These are phyloP conservation scores for Maudiozyma barnettii DNA, from an alignment of 805 yeast species.

Conservation along the genomic window DNA sequence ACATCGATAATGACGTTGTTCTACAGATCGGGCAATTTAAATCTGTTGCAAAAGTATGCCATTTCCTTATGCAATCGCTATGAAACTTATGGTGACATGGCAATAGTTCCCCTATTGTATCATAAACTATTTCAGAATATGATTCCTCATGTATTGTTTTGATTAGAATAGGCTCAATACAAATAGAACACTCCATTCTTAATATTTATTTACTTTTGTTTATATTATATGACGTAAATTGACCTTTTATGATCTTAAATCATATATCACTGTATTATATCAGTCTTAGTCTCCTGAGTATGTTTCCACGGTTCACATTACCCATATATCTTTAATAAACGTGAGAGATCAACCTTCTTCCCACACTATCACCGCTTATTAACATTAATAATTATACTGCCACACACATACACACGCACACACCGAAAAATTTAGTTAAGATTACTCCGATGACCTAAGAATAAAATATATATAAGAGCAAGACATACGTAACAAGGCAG, in stretches of 20 bases:
- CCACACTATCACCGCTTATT: too few relatives aligned
- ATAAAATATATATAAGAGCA: neutral
- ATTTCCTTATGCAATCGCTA: constrained; percentile 43
- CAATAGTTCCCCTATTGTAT: constrained; percentile 22
- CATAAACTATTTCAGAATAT: constrained; percentile 7
- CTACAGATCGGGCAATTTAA: constrained; percentile 26
- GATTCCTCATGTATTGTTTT: neutral
- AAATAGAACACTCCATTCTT: constrained; percentile 46
- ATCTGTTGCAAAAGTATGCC: constrained; percentile 33
- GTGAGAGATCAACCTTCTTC: too few relatives aligned
- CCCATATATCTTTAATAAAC: too few relatives aligned
- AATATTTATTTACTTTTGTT: too few relatives aligned
- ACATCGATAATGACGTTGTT: constrained; percentile 8
- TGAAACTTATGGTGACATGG: constrained; percentile 53
- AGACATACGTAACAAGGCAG: neutral
- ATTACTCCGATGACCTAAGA: neutral
- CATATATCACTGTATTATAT: too few relatives aligned
- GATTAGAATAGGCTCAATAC: constrained; percentile 35
- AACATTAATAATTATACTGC: too few relatives aligned
- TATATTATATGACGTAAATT: too few relatives aligned
- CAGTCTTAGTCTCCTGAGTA: too few relatives aligned
- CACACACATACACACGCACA: too few relatives aligned
- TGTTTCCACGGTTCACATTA: too few relatives aligned
- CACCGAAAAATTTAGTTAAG: neutral
- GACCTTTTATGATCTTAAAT: too few relatives aligned